Base-by-base conservation (phyloP, 352 stramenopile genomes). In the Globisporangium viniferum region DNA sequence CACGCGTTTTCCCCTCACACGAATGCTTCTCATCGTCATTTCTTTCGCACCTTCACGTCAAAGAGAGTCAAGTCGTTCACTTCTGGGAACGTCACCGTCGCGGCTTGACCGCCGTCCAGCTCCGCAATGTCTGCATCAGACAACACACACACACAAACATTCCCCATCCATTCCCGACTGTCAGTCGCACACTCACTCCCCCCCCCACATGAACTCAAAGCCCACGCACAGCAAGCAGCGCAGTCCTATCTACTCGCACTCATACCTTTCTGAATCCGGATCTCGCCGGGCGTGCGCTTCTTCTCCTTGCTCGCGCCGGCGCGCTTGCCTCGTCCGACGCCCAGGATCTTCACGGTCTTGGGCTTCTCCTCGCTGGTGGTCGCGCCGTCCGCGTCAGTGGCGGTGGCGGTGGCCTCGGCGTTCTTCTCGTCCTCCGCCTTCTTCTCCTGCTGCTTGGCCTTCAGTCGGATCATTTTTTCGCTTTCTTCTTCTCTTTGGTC, bases 181-280 rank as follows among this genome's bases (percentile, higher is more conserved):
- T 59, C 33, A 62, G 64, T 58, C 15, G 18, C 44, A 22, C 39
- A 66, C 22, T 10, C 20, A 3, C 54, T 63, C 14, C 36, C 60
- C 14, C 36, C 60, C 8, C 36, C 55, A 31, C 48, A 22, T 10
- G 2, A 6, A 54, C 41, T n/a, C 22, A 51, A 24, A 24, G 24
- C 24, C 24, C 24, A 24, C 24, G 24, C 24, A 24, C 24, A 0
- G 24, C 24, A 24, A 24, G 24, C 24, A 24, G 24, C 24, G 24
- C 24, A 24, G 24, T 24, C 24, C 24, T 24, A 24, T 24, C 24
- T 24, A 24, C 24, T 0, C 51, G 15, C 24, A 8, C 29, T 4
- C 5, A 71, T 56, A 98, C 95, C 97, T 94, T 99, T 99, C 79
- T 99, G 97, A 76, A 99, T 99, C 58, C 97, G 91, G 80, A 99